Evolutionary conservation across 495 filamentous ascomycete genomes (phyloP).

Genomic region (Neurospora terricola): DNA sequence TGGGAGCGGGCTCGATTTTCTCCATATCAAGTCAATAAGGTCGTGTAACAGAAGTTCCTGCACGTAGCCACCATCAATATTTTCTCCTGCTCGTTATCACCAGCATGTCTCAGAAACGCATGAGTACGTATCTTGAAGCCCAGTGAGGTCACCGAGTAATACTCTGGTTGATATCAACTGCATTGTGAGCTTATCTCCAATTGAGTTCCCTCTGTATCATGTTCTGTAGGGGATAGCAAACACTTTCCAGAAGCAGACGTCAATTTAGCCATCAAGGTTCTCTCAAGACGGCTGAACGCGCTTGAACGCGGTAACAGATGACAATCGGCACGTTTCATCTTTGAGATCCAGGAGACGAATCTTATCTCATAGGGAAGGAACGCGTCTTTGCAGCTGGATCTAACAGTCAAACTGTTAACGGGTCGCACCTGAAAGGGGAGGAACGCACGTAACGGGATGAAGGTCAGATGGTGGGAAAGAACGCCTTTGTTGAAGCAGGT

Average conservation of each 20-base stretch:
- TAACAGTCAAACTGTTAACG: neutral
- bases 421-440: neutral
- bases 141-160: neutral
- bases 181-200: neutral
- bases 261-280: neutral
- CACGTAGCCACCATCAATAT: neutral
- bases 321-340: neutral
- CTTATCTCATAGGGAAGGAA: neutral
- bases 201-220: neutral
- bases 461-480: neutral
- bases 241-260: neutral
- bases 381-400: neutral
- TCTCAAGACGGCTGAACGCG: neutral
- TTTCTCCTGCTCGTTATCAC: neutral
- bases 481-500: neutral
- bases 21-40: neutral
- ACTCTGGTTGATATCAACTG: neutral
- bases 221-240: neutral
- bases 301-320: neutral
- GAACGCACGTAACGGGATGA: neutral
- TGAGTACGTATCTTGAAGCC: slow-evolving; percentile 1
- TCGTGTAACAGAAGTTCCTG: neutral
- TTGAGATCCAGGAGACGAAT: neutral
- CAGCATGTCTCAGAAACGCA: neutral
- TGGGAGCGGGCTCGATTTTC: neutral